phyloP scores from a whole-genome alignment of 345 rosid species.

The Rhodamnia argentea region DNA sequence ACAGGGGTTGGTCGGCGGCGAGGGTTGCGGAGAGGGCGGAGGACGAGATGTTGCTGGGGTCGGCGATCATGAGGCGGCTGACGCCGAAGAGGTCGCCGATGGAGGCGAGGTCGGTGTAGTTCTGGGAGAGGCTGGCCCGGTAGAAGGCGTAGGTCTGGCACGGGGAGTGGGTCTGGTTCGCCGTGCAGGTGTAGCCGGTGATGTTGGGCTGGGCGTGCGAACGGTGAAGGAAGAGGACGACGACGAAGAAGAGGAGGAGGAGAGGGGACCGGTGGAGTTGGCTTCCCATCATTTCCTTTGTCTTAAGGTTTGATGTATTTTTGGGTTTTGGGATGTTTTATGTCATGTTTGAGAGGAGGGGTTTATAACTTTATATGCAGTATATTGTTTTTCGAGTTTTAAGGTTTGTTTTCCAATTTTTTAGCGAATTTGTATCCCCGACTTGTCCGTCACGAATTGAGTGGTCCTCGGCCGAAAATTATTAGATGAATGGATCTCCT shows the following conservation, averaged over 20 bases:
- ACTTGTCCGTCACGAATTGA: background rate
- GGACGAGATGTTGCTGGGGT: conserved; percentile 53
- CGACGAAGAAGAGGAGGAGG: conserved; percentile 1
- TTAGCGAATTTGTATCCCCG: background rate
- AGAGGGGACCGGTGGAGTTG: background rate
- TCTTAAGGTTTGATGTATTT: too few species aligned
- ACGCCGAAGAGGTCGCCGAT: conserved; percentile 51
- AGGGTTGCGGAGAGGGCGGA: conserved; percentile 28
- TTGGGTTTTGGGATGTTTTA: background rate
- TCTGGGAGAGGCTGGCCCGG: conserved; percentile 23
- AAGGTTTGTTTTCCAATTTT: rapidly evolving
- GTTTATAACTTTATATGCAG: background rate
- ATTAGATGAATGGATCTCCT: too few species aligned
- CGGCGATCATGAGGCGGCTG: conserved; percentile 49
- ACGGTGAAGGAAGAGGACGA: conserved; percentile 7
- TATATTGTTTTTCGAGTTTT: background rate
- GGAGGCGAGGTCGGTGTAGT: conserved; percentile 44
- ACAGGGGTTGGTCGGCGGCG: conserved; percentile 29
- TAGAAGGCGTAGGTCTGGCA: conserved; percentile 56
- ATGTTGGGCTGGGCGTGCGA: conserved; percentile 32
- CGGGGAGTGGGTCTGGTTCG: conserved; percentile 28
- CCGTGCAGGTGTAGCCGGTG: conserved; percentile 28
- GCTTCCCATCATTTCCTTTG: conserved; percentile 1
- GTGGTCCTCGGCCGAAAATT: too few species aligned
- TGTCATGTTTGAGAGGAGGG: background rate